Conservation (phyloP, 2,329 filamentous ascomycete species). For the Colletotrichum echinochloae region DNA sequence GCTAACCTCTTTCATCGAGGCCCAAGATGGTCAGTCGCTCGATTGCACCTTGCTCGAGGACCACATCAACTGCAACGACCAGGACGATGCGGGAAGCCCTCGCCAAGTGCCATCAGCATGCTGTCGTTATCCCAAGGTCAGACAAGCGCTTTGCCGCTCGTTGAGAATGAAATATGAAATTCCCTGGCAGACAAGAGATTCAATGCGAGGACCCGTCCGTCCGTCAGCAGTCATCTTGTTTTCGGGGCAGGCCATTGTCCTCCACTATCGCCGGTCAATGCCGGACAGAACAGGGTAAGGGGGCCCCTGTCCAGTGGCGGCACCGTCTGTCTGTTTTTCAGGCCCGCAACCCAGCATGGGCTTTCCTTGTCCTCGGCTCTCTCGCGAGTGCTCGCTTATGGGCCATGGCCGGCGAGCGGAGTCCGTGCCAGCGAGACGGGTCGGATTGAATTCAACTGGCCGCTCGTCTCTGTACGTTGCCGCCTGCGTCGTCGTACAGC, state of each 20-base stretch:
- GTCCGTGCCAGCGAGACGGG: slow-evolving; percentile 26
- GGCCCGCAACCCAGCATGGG: neutral
- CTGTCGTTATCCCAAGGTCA: slow-evolving; percentile 6
- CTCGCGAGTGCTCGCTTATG: slow-evolving; percentile 7
- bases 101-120: slow-evolving; percentile 19
- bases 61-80: slow-evolving; percentile 20
- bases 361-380: neutral
- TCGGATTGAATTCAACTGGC: slow-evolving; percentile 32
- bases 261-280: slow-evolving; percentile 17
- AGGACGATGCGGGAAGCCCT: slow-evolving; percentile 15
- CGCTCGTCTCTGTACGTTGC: slow-evolving; percentile 28
- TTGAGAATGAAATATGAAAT: slow-evolving; percentile 1
- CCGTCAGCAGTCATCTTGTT: neutral
- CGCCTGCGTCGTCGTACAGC: slow-evolving; percentile 34
- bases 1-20: neutral
- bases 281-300: neutral
- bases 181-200: slow-evolving; percentile 6
- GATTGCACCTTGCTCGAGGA: slow-evolving; percentile 22
- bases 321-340: slow-evolving; percentile 4
- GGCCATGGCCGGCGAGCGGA: slow-evolving; percentile 19
- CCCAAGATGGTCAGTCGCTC: neutral
- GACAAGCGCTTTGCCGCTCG: slow-evolving; percentile 22
- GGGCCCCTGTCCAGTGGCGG: neutral
- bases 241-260: neutral
- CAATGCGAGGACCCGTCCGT: neutral